A percentile compares a stretch with the other conserved stretches of the same genome.
phyloP scores from a whole-genome alignment of 495 filamentous ascomycete species.

The Aspergillus wentii region DNA sequence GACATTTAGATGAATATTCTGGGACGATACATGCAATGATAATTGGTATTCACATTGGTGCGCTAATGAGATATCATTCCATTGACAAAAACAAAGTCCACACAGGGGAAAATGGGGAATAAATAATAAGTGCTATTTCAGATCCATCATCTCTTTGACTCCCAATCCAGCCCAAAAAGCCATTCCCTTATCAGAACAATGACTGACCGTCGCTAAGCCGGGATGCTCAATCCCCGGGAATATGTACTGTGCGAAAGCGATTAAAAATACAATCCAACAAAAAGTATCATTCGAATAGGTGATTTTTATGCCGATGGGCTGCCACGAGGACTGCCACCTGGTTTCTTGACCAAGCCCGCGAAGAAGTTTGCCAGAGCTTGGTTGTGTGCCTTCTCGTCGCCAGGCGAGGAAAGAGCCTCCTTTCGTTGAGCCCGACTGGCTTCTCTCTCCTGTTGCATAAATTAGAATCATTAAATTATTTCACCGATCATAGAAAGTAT shows the following conservation, averaged over 20 bases:
- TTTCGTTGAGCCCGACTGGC: conserved; percentile 48
- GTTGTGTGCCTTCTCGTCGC: conserved; percentile 59
- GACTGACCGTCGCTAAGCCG: conserved; percentile 6
- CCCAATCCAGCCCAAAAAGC: conserved; percentile 8
- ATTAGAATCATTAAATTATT: no score
- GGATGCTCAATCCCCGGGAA: conserved; percentile 3
- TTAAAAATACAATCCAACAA: conserved; percentile 30
- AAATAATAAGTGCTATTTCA: conserved; percentile 8
- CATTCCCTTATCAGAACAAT: conserved; percentile 10
- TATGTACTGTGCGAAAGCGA: conserved; percentile 10
- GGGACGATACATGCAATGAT: background rate
- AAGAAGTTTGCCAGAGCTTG: conserved; percentile 68
- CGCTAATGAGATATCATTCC: conserved; percentile 4
- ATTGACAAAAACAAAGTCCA: background rate
- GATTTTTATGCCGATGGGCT: conserved; percentile 31
- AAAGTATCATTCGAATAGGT: background rate
- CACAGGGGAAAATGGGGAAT: conserved; percentile 1
- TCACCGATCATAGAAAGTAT: no score
- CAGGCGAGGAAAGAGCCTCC: conserved; percentile 25
- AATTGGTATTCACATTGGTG: conserved; percentile 1
- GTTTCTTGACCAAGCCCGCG: conserved; percentile 58
- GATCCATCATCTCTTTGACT: conserved; percentile 6
- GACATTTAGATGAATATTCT: background rate
- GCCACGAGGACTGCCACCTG: conserved; percentile 36
- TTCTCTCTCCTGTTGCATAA: conserved; percentile 46